Base-by-base conservation (phyloP, 768 basidiomycete genomes). In the Leccinum fibrillosum region DNA sequence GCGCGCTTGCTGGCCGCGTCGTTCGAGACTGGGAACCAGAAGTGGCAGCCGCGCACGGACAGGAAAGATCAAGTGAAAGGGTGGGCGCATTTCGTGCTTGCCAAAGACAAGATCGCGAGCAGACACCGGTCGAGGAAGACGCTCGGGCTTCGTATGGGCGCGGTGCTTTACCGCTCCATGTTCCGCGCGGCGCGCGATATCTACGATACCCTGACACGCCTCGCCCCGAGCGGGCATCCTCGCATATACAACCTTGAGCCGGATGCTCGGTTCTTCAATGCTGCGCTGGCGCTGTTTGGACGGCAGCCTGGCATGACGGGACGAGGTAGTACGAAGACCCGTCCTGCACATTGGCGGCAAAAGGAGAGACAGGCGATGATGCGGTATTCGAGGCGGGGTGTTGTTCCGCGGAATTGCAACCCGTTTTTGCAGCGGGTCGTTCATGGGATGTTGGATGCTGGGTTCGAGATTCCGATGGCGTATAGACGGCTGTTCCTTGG, bases 241-340 rank as follows among this genome's bases (percentile, higher is more conserved):
- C 67, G 62, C 47, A 56, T 74, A 35, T 64, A 75, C 54, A 64
- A 77, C 19, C 81, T 81, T 8, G 59, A 59, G 25, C 80, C 82
- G 1, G 89, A 91, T 62, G 81, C 79, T n/a, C 77, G 81, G 48
- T 28, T 89, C 67, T 89, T 85, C 73, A 88, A 88, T 55, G 83
- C 84, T 2, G 75, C 82, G 9, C 71, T 90, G 12, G 69, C 74
- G 10, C 71, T 86, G 49, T 77, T 80, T 37, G 66, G 71, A 17
- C 67, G 69, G 11, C 65, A 66, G 13, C 56, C 66, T 23, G 42
- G 49, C 10, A 65, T 51, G 65, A 44, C 56, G 54, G 66, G 53
- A 32, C 72, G 66, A 28, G 56, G 57, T 19, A 51, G 57, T 19
- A 51, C 34, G 2, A 60, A 56, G 37, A 62, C 56, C 1, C 25